phyloP scores from a whole-genome alignment of 306 rosid genomes.

The Hylodesmum podocarpum region DNA sequence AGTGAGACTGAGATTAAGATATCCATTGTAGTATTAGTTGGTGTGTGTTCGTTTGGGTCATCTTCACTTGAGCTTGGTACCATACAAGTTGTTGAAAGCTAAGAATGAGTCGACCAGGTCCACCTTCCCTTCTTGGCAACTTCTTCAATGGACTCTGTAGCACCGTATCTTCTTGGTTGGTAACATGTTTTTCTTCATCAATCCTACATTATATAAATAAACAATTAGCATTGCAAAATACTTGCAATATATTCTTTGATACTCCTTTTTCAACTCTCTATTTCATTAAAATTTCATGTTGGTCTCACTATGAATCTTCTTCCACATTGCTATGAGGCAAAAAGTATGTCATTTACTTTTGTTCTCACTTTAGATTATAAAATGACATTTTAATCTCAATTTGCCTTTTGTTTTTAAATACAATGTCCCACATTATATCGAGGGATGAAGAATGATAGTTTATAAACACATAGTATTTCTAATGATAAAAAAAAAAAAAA shows the following conservation, averaged over 20 bases:
- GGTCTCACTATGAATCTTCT: background rate
- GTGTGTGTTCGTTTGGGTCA: background rate
- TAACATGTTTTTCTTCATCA: background rate
- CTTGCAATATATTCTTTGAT: background rate
- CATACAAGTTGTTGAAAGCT: background rate
- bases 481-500: no score
- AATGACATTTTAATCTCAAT: no score
- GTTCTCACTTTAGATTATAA: no score
- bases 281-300: background rate
- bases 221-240: background rate
- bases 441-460: no score
- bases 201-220: background rate
- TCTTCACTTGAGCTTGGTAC: background rate
- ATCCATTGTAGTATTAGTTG: background rate
- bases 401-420: no score
- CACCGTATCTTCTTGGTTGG: constrained; percentile 51
- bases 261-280: background rate
- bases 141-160: constrained; percentile 33
- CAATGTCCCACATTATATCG: no score
- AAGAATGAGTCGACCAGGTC: constrained; percentile 37
- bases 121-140: constrained; percentile 7
- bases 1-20: no score
- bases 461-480: no score
- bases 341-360: no score
- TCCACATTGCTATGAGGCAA: background rate